A percentile compares a stretch with the other conserved stretches of the same genome.
Conservation (phyloP, 495 filamentous ascomycete species). For the Penicillium cosmopolitanum region DNA sequence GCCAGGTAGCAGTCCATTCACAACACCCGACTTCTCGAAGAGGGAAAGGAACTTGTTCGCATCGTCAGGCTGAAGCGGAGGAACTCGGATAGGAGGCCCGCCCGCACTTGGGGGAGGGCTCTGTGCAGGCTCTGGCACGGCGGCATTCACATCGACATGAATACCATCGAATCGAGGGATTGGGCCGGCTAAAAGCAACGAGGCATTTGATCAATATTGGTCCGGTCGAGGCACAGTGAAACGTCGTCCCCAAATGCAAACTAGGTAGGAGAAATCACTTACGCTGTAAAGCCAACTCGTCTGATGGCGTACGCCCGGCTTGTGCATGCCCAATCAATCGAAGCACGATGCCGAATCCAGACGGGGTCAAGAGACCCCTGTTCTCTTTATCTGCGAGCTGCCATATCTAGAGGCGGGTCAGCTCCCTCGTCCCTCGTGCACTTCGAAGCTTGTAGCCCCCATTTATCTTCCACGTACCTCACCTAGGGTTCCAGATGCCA, state of each 20-base stretch:
- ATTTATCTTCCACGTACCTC: conserved; percentile 62
- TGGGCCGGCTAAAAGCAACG: conserved; percentile 68
- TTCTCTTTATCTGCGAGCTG: conserved; percentile 98
- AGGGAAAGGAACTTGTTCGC: conserved; percentile 80
- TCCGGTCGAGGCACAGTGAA: not conserved
- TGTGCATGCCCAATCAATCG: conserved; percentile 96
- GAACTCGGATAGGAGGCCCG: conserved; percentile 81
- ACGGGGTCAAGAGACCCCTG: conserved; percentile 85
- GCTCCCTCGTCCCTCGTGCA: not conserved
- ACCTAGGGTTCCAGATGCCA: conserved; percentile 82
- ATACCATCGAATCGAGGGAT: conserved; percentile 87
- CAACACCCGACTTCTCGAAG: conserved; percentile 84
- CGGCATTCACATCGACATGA: conserved; percentile 45
- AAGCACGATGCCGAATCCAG: conserved; percentile 89
- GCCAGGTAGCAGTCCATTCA: conserved; percentile 82
- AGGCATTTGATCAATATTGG: conserved; percentile 22
- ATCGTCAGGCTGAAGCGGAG: conserved; percentile 86
- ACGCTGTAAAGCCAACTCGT: conserved; percentile 75
- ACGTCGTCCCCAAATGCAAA: not conserved
- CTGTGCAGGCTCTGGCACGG: conserved; percentile 42
- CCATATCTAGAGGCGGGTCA: conserved; percentile 73
- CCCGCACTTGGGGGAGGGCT: conserved; percentile 69
- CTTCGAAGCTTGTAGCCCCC: not conserved
- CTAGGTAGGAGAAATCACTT: conserved; percentile 28
- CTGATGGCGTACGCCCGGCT: conserved; percentile 74